phyloP scores from a whole-genome alignment of 2,329 filamentous ascomycete species.

The Alternaria sp. region DNA sequence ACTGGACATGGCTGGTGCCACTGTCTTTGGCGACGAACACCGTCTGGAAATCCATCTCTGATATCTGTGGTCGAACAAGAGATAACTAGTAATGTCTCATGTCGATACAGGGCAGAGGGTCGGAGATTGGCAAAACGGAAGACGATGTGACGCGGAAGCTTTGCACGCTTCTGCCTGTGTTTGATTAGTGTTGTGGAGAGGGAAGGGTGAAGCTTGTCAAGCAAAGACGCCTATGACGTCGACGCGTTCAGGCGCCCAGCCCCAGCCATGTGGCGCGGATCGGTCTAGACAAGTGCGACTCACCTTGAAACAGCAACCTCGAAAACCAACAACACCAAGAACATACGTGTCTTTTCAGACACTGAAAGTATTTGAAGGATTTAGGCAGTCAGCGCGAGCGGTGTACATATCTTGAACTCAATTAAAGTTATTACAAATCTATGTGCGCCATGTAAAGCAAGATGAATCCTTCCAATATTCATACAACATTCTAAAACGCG shows the following conservation, averaged over 20 bases:
- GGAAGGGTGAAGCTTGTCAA: conserved; percentile 14
- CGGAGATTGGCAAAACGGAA: conserved; percentile 3
- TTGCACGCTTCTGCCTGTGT: conserved; percentile 4
- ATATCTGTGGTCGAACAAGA: not conserved
- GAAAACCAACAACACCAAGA: not conserved
- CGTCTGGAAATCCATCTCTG: conserved; percentile 29
- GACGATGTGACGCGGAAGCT: not conserved
- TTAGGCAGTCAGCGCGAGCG: not conserved
- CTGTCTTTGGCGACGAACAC: conserved; percentile 24
- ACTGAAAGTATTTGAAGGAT: not conserved
- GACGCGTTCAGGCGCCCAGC: conserved; percentile 12
- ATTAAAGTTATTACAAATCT: conserved; percentile 10
- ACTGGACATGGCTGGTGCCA: conserved; percentile 22
- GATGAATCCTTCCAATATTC: not conserved
- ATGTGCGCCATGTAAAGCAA: not conserved
- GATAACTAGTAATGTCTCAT: conserved; percentile 14
- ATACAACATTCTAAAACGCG: conserved; percentile 11
- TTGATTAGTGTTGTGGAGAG: conserved; percentile 10
- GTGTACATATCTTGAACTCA: not conserved
- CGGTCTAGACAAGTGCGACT: conserved; percentile 17
- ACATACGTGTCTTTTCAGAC: not conserved
- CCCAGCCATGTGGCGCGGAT: conserved; percentile 4
- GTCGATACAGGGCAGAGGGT: not conserved
- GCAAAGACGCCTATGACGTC: conserved; percentile 23
- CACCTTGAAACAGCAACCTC: not conserved